Evolutionary conservation across 2,329 filamentous ascomycete genomes (phyloP).

Genomic region (Dactylella cylindrospora): DNA sequence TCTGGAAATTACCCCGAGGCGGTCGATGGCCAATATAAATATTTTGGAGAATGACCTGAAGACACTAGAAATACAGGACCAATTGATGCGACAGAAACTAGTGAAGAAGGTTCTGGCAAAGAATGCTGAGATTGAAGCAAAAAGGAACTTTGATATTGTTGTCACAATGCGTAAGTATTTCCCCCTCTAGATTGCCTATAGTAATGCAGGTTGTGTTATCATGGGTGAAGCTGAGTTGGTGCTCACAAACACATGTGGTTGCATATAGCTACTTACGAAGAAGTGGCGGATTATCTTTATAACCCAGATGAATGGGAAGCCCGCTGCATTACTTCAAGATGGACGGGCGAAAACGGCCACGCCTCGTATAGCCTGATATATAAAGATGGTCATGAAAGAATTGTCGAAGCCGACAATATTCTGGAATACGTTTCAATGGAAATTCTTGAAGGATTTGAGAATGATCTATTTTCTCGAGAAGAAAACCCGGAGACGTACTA

Average conservation of each 20-base stretch:
- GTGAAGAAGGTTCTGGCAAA: conserved; percentile 4
- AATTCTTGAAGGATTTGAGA: conserved; percentile 36
- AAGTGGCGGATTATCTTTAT: conserved; percentile 24
- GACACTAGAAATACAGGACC: conserved; percentile 26
- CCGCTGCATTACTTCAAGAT: conserved; percentile 27
- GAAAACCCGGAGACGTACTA: conserved; percentile 42
- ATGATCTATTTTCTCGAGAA: conserved; percentile 22
- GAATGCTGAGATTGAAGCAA: conserved; percentile 7
- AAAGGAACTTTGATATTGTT: conserved; percentile 30
- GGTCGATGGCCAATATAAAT: conserved; percentile 26
- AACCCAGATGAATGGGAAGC: conserved; percentile 41
- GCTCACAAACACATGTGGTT: no score
- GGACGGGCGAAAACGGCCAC: conserved; percentile 21
- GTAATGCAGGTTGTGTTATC: background rate
- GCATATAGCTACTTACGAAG: conserved; percentile 21
- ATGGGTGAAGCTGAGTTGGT: no score
- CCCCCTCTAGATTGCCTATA: background rate
- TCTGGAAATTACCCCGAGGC: conserved; percentile 21
- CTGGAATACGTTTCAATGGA: conserved; percentile 12
- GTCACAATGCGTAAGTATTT: conserved; percentile 22
- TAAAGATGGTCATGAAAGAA: conserved; percentile 28
- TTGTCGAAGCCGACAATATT: conserved; percentile 15
- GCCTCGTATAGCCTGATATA: conserved; percentile 27
- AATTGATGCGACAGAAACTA: conserved; percentile 12
- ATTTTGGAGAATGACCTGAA: conserved; percentile 15